Evolutionary conservation across 2,329 filamentous ascomycete species (phyloP).

Genomic region (Fonsecaea pugnacius): DNA sequence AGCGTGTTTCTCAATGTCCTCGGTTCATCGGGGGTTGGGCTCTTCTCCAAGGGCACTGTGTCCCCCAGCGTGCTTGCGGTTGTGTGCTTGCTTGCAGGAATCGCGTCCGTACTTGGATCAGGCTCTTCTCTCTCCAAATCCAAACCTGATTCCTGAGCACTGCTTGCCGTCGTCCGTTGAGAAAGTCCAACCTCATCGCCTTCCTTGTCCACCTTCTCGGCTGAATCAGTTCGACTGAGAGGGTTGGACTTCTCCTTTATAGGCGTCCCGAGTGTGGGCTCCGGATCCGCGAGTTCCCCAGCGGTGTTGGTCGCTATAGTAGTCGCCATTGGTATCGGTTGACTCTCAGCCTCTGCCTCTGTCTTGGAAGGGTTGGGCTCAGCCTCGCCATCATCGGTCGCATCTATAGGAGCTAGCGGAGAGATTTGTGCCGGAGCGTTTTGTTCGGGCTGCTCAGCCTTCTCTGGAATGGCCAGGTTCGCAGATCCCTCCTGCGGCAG

Average conservation of each 20-base stretch:
- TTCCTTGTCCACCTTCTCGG: constrained; percentile 2
- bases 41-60: constrained; percentile 24
- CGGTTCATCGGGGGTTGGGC: constrained; percentile 17
- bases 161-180: constrained; percentile 33
- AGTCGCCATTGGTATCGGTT: constrained; percentile 36
- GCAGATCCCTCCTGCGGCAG: constrained; percentile 11
- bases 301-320: constrained; percentile 43
- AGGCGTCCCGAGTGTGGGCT: constrained; percentile 45
- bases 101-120: constrained; percentile 29
- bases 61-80: constrained; percentile 29
- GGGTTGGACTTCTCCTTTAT: constrained; percentile 41
- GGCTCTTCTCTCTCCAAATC: constrained; percentile 32
- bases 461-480: constrained; percentile 6
- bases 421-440: constrained; percentile 52
- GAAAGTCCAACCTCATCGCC: constrained; percentile 26
- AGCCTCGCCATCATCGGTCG: constrained; percentile 21
- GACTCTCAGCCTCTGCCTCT: constrained; percentile 20
- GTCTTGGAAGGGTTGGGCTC: background rate
- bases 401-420: constrained; percentile 21
- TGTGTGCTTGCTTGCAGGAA: constrained; percentile 33
- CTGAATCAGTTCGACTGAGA: constrained; percentile 12
- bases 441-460: constrained; percentile 73
- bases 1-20: constrained; percentile 4
- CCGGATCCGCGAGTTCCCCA: constrained; percentile 45
- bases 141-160: constrained; percentile 24